Conservation (phyloP, 306 rosid genomes). For the Vigna unguiculata region DNA sequence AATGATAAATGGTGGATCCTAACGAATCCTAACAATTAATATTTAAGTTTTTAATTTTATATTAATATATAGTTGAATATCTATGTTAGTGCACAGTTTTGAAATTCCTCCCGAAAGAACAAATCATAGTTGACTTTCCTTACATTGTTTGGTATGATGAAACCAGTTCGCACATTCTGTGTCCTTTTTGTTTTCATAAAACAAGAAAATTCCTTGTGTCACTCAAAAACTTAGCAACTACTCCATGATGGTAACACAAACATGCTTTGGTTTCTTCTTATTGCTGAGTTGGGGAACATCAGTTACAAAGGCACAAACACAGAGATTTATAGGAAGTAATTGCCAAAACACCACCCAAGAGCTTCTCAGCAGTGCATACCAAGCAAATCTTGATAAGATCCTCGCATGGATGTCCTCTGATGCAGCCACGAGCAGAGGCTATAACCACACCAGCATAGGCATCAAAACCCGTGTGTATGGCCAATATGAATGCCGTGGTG, state of each 20-base stretch:
- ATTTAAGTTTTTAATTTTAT: too few species aligned
- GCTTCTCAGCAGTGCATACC: neutral
- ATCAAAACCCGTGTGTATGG: neutral
- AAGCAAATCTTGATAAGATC: slow-evolving; percentile 3
- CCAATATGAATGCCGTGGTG: neutral
- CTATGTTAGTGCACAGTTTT: too few species aligned
- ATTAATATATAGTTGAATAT: too few species aligned
- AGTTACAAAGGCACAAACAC: neutral
- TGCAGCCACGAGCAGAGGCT: neutral
- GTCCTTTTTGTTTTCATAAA: neutral
- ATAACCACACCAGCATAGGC: neutral
- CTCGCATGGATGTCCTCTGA: neutral
- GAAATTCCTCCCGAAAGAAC: too few species aligned
- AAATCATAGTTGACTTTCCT: too few species aligned
- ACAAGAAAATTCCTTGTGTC: too few species aligned
- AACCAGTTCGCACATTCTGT: too few species aligned
- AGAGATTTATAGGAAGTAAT: neutral
- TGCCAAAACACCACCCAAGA: neutral
- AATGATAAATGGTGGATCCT: too few species aligned
- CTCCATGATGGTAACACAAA: neutral
- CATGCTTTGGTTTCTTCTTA: neutral
- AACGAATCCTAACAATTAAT: too few species aligned
- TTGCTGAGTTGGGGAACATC: neutral
- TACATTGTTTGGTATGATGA: too few species aligned
- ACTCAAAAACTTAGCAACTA: neutral